phyloP scores from a whole-genome alignment of 106 monocot species.

The Ottelia alismoides region DNA sequence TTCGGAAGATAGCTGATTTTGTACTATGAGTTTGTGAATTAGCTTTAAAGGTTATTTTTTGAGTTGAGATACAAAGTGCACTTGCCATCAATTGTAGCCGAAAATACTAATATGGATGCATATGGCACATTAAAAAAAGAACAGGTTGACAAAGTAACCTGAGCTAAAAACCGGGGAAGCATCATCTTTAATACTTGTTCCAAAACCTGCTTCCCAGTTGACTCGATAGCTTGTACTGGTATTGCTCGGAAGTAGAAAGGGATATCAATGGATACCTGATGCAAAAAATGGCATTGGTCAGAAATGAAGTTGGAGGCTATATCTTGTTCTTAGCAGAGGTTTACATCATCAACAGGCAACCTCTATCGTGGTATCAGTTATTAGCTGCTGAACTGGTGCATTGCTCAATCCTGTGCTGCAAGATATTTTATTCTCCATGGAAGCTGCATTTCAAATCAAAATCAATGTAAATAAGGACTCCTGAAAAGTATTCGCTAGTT shows the following conservation, averaged over 20 bases:
- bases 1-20: too few species aligned
- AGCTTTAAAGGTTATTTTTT: too few species aligned
- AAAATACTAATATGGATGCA: too few species aligned
- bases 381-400: constrained; percentile 45
- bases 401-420: constrained; percentile 30
- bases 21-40: too few species aligned
- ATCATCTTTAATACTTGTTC: constrained; percentile 65
- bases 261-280: constrained; percentile 71
- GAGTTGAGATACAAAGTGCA: too few species aligned
- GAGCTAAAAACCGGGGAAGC: constrained; percentile 79
- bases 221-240: constrained; percentile 66
- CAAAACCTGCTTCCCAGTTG: constrained; percentile 66
- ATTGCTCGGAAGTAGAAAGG: constrained; percentile 68
- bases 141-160: constrained; percentile 26
- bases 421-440: constrained; percentile 89
- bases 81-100: too few species aligned
- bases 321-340: neutral
- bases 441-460: constrained; percentile 98
- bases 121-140: too few species aligned
- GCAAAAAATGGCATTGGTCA: neutral
- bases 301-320: neutral
- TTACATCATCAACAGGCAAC: constrained; percentile 14
- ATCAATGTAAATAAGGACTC: constrained; percentile 80
- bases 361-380: constrained; percentile 70
- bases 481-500: too few species aligned